A percentile compares a stretch with the other conserved stretches of the same genome.
Evolutionary conservation across 2,329 filamentous ascomycete genomes (phyloP).

Genomic region (Dothistroma pini): DNA sequence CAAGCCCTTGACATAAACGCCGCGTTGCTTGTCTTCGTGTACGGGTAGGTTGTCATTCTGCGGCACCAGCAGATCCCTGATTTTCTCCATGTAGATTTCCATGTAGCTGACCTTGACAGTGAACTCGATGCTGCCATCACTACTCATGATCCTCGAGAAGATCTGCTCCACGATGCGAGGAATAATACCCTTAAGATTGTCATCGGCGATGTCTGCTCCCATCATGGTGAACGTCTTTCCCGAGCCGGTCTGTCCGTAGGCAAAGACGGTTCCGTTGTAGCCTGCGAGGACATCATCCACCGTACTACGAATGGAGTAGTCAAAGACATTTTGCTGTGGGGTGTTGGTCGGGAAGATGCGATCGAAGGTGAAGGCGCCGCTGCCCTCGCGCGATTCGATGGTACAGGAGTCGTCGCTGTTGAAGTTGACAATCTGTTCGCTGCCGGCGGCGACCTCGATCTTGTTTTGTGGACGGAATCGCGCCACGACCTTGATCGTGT

Average conservation of each 20-base stretch:
- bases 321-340: conserved; percentile 89
- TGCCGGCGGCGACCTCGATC: conserved; percentile 83
- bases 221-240: conserved; percentile 99
- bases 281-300: conserved; percentile 98
- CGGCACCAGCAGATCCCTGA: conserved; percentile 86
- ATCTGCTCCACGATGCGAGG: conserved; percentile 97
- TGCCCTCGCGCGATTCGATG: conserved; percentile 79
- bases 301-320: conserved; percentile 93
- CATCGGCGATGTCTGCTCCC: conserved; percentile 90
- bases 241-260: conserved; percentile 95
- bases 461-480: conserved; percentile 97
- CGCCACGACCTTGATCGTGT: conserved; percentile 70
- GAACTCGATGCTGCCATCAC: conserved; percentile 91
- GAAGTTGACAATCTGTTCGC: conserved; percentile 87
- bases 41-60: conserved; percentile 95
- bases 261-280: conserved; percentile 98
- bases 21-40: conserved; percentile 96
- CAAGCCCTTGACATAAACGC: conserved; percentile 94
- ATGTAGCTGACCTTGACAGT: conserved; percentile 99
- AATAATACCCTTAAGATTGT: conserved; percentile 85
- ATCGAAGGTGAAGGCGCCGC: conserved; percentile 89
- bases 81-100: conserved; percentile 99
- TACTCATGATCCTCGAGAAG: conserved; percentile 89
- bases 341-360: conserved; percentile 94
- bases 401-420: conserved; percentile 83